Evolutionary conservation across 2,329 filamentous ascomycete genomes (phyloP).

Genomic region (Aspergillus pseudonomiae): DNA sequence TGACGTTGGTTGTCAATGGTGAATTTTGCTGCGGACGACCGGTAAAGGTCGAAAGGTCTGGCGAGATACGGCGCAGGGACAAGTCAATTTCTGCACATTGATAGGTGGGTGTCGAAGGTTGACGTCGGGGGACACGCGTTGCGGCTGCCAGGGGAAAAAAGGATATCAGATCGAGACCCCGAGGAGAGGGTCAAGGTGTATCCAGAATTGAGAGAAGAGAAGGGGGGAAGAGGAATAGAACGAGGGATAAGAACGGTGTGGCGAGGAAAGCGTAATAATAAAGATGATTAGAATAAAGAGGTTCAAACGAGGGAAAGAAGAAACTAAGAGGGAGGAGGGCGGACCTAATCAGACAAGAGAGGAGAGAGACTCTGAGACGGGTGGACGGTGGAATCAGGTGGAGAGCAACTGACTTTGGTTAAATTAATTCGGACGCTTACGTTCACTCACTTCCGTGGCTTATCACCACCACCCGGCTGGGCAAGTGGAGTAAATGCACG

Average conservation of each 20-base stretch:
- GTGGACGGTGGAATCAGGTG: background rate
- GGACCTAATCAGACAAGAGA: slow-evolving; percentile 2
- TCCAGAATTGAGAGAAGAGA: slow-evolving; percentile 10
- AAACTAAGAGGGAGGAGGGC: slow-evolving; percentile 7
- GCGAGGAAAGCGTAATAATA: slow-evolving; percentile 4
- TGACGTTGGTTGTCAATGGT: slow-evolving; percentile 14
- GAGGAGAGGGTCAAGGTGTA: background rate
- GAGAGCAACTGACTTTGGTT: slow-evolving; percentile 7
- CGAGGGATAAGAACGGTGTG: slow-evolving; percentile 4
- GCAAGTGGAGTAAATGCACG: slow-evolving; percentile 2
- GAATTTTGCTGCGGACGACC: slow-evolving; percentile 6
- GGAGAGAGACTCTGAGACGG: slow-evolving; percentile 1
- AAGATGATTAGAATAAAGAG: slow-evolving; percentile 8
- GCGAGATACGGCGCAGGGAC: slow-evolving; percentile 14
- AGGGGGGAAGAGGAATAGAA: slow-evolving; percentile 3
- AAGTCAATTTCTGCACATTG: slow-evolving; percentile 13
- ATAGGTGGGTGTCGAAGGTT: slow-evolving; percentile 15
- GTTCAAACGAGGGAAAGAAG: slow-evolving; percentile 14
- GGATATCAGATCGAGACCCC: slow-evolving; percentile 12
- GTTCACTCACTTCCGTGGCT: slow-evolving; percentile 6
- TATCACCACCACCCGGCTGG: slow-evolving; percentile 11
- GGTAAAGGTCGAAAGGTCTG: slow-evolving; percentile 13
- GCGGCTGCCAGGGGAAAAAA: slow-evolving; percentile 18
- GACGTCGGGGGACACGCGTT: slow-evolving; percentile 24
- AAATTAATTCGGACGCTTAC: slow-evolving; percentile 5